Conservation (phyloP, 306 rosid genomes). For the Lupinus albus region DNA sequence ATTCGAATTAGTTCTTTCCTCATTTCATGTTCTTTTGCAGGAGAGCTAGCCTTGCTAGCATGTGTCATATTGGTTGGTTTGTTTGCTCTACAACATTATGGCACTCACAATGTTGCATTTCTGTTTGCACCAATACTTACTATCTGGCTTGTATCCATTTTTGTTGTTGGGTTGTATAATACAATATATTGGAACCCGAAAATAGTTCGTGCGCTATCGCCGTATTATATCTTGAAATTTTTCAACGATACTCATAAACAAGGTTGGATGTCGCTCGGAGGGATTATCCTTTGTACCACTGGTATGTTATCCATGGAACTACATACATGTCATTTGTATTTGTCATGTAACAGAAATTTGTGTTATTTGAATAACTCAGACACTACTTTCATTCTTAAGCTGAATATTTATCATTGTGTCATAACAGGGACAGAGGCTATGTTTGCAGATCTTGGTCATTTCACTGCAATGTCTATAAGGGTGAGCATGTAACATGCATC, state of each 20-base stretch:
- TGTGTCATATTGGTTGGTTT: slow-evolving; percentile 81
- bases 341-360: slow-evolving; percentile 19
- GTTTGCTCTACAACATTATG: slow-evolving; percentile 88
- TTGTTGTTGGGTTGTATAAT: slow-evolving; percentile 79
- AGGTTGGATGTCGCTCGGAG: slow-evolving; percentile 91
- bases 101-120: slow-evolving; percentile 84
- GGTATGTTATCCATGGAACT: slow-evolving; percentile 58
- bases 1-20: slow-evolving; percentile 2
- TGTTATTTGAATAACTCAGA: background rate
- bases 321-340: background rate
- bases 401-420: slow-evolving; percentile 5
- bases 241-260: slow-evolving; percentile 69
- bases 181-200: slow-evolving; percentile 71
- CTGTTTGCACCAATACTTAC: slow-evolving; percentile 76
- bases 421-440: slow-evolving; percentile 83
- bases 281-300: slow-evolving; percentile 78
- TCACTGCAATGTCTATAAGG: slow-evolving; percentile 82
- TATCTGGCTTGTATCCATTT: slow-evolving; percentile 75
- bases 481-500: slow-evolving; percentile 47
- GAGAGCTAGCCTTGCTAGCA: slow-evolving; percentile 72
- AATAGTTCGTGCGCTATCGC: slow-evolving; percentile 65
- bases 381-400: slow-evolving; percentile 16
- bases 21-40: slow-evolving; percentile 45
- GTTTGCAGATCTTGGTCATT: slow-evolving; percentile 96
- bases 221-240: slow-evolving; percentile 71